Evolutionary conservation across 192 early-diverging fungal genomes (phyloP).

Genomic region (Linnemannia elongata): DNA sequence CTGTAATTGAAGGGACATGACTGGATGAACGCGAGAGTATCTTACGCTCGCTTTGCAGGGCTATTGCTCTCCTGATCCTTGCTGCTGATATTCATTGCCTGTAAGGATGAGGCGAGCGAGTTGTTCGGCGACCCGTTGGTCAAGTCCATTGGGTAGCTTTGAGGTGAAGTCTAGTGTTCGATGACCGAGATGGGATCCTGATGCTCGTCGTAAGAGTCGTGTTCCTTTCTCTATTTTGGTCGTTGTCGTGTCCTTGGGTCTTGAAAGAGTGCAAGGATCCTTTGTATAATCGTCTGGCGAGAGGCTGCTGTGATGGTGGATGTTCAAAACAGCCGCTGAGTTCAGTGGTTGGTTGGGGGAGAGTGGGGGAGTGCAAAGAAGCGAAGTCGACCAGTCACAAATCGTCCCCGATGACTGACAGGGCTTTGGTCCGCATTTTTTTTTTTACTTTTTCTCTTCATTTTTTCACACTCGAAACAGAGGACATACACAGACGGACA

Average conservation of each 20-base stretch:
- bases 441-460: too few species aligned
- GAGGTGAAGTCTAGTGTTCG: background rate
- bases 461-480: too few species aligned
- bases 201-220: too few species aligned
- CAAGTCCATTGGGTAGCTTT: background rate
- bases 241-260: background rate
- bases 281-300: background rate
- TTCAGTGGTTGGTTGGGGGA: background rate
- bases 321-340: background rate
- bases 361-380: background rate
- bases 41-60: constrained; percentile 16
- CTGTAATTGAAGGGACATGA: background rate
- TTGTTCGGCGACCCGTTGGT: background rate
- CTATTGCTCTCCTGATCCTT: constrained; percentile 1
- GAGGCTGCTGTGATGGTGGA: background rate
- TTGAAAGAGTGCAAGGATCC: background rate
- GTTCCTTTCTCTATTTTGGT: background rate
- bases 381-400: too few species aligned
- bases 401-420: too few species aligned
- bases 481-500: too few species aligned
- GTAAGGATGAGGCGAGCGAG: background rate
- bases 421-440: too few species aligned
- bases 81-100: constrained; percentile 2
- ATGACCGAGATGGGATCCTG: too few species aligned
- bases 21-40: background rate